Percentiles rank a stretch among this genome's conserved stretches.
Evolutionary conservation across 2,329 filamentous ascomycete species (phyloP).

Genomic region (Xylaria hypoxylon): DNA sequence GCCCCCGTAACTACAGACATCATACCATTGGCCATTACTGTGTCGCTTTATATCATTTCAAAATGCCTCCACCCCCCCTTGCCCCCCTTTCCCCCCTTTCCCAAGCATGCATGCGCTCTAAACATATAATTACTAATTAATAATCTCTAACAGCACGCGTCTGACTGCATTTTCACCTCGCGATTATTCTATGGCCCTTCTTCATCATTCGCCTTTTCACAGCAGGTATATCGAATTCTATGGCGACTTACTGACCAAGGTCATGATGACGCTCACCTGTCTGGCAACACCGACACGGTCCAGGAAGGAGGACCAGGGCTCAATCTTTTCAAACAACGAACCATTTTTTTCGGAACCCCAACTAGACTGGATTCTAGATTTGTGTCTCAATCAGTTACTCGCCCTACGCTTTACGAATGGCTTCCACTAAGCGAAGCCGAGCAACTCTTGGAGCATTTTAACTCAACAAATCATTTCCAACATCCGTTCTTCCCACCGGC

Average conservation of each 20-base stretch:
- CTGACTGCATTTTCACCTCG: slow-evolving; percentile 26
- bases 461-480: slow-evolving; percentile 21
- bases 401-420: slow-evolving; percentile 14
- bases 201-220: slow-evolving; percentile 30
- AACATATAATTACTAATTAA: neutral
- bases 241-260: slow-evolving; percentile 8
- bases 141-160: slow-evolving; percentile 5
- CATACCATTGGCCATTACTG: neutral
- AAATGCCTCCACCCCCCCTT: neutral
- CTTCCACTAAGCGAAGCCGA: slow-evolving; percentile 22
- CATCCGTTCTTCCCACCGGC: slow-evolving; percentile 23
- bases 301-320: slow-evolving; percentile 31
- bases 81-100: too few relatives aligned
- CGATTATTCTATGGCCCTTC: slow-evolving; percentile 33
- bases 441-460: slow-evolving; percentile 18
- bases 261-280: slow-evolving; percentile 2
- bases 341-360: slow-evolving; percentile 30
- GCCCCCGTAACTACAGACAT: neutral
- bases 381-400: neutral
- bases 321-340: slow-evolving; percentile 26
- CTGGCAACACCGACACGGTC: slow-evolving; percentile 13
- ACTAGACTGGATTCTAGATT: slow-evolving; percentile 20
- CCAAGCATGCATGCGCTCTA: neutral
- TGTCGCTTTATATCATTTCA: neutral
- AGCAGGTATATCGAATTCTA: slow-evolving; percentile 30